Conservation (phyloP, 2,329 filamentous ascomycete genomes). For the Alternaria sp. region DNA sequence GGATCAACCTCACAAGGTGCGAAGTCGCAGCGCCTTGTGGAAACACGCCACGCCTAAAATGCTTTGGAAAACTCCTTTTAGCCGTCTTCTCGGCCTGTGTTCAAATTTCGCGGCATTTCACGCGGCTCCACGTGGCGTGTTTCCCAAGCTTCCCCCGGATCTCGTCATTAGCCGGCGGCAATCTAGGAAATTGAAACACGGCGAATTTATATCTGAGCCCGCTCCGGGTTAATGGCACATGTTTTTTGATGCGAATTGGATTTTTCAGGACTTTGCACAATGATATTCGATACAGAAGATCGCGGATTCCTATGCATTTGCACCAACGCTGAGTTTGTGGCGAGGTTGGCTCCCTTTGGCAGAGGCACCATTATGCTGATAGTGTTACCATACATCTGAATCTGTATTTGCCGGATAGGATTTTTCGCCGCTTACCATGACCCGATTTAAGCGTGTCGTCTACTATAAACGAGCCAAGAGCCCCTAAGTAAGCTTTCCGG, state of each 20-base stretch:
- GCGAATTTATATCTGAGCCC: slow-evolving; percentile 11
- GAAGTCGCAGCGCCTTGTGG: background rate
- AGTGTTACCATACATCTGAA: slow-evolving; percentile 1
- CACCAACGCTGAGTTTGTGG: background rate
- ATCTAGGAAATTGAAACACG: slow-evolving; percentile 6
- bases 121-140: slow-evolving; percentile 14
- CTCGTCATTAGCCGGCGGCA: slow-evolving; percentile 39
- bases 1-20: background rate
- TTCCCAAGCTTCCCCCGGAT: slow-evolving; percentile 19
- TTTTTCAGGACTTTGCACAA: background rate
- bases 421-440: slow-evolving; percentile 17
- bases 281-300: background rate
- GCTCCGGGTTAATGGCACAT: slow-evolving; percentile 30
- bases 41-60: background rate
- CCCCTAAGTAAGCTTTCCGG: slow-evolving; percentile 30
- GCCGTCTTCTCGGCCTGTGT: background rate
- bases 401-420: slow-evolving; percentile 3
- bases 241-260: background rate
- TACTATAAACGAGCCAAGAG: slow-evolving; percentile 46
- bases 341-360: background rate
- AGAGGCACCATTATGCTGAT: background rate
- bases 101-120: slow-evolving; percentile 9
- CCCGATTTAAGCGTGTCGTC: slow-evolving; percentile 33
- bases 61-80: background rate
- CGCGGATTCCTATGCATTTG: background rate